phyloP scores from a whole-genome alignment of 352 stramenopile species.

The Labyrinthula sp. region DNA sequence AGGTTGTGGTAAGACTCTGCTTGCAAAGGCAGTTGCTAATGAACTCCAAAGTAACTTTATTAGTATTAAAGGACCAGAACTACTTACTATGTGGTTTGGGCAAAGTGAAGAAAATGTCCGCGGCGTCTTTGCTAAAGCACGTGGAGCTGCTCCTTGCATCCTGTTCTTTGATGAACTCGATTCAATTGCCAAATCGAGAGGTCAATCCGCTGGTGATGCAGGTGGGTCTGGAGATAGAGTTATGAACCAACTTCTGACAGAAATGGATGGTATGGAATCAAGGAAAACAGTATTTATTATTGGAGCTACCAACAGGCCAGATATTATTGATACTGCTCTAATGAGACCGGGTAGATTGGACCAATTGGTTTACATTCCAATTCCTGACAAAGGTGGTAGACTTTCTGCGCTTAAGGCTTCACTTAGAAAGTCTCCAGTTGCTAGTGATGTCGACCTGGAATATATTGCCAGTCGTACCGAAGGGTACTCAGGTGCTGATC shows the following conservation, averaged over 20 bases:
- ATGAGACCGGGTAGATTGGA: constrained; percentile 60
- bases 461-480: constrained; percentile 73
- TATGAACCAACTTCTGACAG: constrained; percentile 61
- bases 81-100: constrained; percentile 97
- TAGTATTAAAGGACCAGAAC: constrained; percentile 69
- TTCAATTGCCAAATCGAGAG: constrained; percentile 72
- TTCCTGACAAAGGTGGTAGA: constrained; percentile 53
- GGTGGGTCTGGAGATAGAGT: constrained; percentile 43
- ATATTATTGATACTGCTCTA: constrained; percentile 56
- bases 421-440: constrained; percentile 54
- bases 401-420: constrained; percentile 65
- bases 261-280: constrained; percentile 74
- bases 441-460: constrained; percentile 51
- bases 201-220: constrained; percentile 34
- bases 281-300: constrained; percentile 57
- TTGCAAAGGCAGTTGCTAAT: constrained; percentile 53
- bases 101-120: constrained; percentile 81
- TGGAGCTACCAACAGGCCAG: constrained; percentile 57
- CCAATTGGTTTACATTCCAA: constrained; percentile 63
- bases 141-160: constrained; percentile 85
- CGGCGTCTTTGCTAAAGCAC: constrained; percentile 80
- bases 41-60: constrained; percentile 55
- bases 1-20: constrained; percentile 63
- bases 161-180: constrained; percentile 99
- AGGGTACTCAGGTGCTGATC: constrained; percentile 71